Evolutionary conservation across 1,139 yeast species (phyloP), one percentile per base, ranked within the genome.

Genomic region (Candida tunisiensis): DNA sequence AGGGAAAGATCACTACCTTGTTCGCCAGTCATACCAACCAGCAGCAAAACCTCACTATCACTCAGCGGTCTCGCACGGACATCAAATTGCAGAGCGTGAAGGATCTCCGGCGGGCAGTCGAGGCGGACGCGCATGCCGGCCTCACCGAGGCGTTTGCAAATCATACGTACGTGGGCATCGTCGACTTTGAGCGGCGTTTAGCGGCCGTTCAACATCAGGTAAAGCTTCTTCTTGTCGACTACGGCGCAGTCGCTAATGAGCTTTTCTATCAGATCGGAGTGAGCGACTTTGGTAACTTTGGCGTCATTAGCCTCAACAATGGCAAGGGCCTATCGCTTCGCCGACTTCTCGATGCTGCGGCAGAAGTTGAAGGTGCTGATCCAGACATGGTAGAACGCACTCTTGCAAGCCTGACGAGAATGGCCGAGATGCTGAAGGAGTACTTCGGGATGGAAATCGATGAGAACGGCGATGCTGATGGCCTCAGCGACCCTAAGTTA

Each of bases 131-230:
- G 0, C 66, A 75, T 44, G 51, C 56, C 17, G 62, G 63, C 4
- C 49, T 88, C 16, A 74, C 93, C 0, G 65, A 68, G 24, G 53
- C 80, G 1, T 69, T 88, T 46, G 65, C 74, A 12, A 69, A 77
- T 32, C 68, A 78, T 28, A 69, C 74, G 0, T 82, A 65, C 44
- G 74, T 88, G 7, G 98, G 99, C 0, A 55, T 88, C 4, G 88
- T 80, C 1, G 96, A 85, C 46, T 66, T 65, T 15, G 45, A 50
- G 4, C 64, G 69, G 36, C 57, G 96, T 21, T 53, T 88, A 11
- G 73, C 78, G 10, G 78, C 94, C 15, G 60, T 88, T 28, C 99
- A 91, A 44, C 67, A 72, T 42, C 93, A 77, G 36, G 75, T 85
- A 8, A 69, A 70, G 32, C 56, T 88, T 19, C 77, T 65, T 44